A percentile compares a stretch with the other conserved stretches of the same genome.
phyloP scores from a whole-genome alignment of 176 grass and related monocot species.

The Bolboschoenus planiculmis region DNA sequence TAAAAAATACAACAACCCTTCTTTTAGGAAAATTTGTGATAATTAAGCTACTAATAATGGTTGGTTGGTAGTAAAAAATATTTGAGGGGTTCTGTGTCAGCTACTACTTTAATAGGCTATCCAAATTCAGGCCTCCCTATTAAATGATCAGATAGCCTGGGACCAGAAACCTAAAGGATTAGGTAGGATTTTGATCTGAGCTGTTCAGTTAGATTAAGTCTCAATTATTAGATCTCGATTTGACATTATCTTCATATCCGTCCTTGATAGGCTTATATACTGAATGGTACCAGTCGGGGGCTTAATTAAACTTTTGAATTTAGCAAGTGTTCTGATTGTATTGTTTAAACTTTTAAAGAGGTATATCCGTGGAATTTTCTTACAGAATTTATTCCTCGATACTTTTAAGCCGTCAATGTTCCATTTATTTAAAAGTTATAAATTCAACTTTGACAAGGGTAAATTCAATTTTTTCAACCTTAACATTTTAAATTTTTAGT shows the following conservation, averaged over 20 bases:
- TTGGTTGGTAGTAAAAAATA: background rate
- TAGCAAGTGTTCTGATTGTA: no score
- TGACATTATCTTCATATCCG: background rate
- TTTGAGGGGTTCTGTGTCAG: background rate
- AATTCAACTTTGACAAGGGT: background rate
- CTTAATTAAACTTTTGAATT: no score
- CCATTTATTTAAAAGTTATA: no score
- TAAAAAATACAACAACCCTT: background rate
- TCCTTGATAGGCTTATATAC: background rate
- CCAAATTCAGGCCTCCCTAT: background rate
- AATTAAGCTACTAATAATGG: background rate
- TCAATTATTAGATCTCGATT: background rate
- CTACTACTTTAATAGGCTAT: background rate
- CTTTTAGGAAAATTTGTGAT: background rate
- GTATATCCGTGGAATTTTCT: background rate
- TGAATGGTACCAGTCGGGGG: background rate
- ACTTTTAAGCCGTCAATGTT: no score
- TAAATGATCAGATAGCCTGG: background rate
- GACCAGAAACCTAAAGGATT: background rate
- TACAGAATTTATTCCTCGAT: background rate
- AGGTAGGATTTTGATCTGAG: background rate
- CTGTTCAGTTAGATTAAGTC: background rate
- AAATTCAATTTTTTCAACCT: background rate
- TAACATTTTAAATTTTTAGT: background rate
- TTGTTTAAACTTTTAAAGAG: background rate